A percentile compares a stretch with the other conserved stretches of the same genome.
Conservation (phyloP, 108 stramenopile species). For the Pinguiococcus pyrenoidosus region DNA sequence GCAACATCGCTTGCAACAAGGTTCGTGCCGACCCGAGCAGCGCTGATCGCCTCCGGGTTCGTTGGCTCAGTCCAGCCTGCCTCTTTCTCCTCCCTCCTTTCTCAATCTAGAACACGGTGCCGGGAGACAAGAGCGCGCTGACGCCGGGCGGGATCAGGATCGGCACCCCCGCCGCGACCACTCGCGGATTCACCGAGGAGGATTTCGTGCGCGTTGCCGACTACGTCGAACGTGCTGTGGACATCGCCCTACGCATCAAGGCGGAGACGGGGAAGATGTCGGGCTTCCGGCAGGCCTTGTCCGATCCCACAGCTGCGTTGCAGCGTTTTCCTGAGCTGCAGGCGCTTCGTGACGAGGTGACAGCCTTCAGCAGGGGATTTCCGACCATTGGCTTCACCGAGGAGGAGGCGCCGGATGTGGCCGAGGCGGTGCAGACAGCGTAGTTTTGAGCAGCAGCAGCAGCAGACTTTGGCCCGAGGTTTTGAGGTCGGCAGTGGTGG, state of each 20-base stretch:
- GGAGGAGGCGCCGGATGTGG: conserved; percentile 64
- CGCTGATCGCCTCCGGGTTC: no score
- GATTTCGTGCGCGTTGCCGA: conserved; percentile 85
- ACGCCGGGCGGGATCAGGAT: conserved; percentile 97
- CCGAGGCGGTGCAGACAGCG: no score
- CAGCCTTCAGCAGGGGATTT: conserved; percentile 74
- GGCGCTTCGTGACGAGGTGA: conserved; percentile 55
- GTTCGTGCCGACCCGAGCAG: no score
- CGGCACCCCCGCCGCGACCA: conserved; percentile 95
- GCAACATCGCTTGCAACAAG: conserved; percentile 89
- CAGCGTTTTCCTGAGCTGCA: background rate
- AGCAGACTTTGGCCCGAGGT: no score
- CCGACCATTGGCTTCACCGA: conserved; percentile 91
- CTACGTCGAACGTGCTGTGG: conserved; percentile 88
- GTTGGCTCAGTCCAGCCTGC: no score
- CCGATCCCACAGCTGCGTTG: conserved; percentile 27
- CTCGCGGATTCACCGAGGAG: conserved; percentile 88
- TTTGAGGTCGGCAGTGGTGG: no score
- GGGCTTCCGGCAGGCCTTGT: conserved; percentile 56
- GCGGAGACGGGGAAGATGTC: conserved; percentile 56
- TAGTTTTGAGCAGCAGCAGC: no score
- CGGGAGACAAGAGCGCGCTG: conserved; percentile 81
- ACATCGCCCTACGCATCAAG: conserved; percentile 70
- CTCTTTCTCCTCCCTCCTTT: no score
- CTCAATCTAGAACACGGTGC: conserved; percentile 89